Conservation (phyloP, 345 rosid genomes). For the Pistacia vera region DNA sequence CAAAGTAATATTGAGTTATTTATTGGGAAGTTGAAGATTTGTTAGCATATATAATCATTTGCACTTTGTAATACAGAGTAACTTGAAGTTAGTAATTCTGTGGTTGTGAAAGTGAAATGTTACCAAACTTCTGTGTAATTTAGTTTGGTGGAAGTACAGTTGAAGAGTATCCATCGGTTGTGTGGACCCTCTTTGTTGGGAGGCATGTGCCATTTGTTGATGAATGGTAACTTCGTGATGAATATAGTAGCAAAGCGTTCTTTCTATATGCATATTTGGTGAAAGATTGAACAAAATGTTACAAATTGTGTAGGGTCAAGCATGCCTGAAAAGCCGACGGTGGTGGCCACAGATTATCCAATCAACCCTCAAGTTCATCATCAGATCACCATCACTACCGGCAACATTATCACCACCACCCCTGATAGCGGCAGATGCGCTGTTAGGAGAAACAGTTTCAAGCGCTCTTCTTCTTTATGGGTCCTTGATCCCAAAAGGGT, state of each 20-base stretch:
- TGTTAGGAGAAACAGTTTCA: constrained; percentile 66
- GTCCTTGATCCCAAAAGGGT: constrained; percentile 81
- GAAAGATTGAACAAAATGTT: constrained; percentile 18
- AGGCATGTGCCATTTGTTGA: constrained; percentile 15
- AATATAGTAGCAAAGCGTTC: neutral
- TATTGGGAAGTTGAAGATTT: neutral
- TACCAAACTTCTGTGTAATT: constrained; percentile 16
- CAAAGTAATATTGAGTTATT: neutral
- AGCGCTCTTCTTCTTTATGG: constrained; percentile 63
- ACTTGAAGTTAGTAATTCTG: neutral
- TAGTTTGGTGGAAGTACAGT: neutral
- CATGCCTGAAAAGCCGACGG: constrained; percentile 59
- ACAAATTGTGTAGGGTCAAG: constrained; percentile 36
- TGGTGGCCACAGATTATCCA: constrained; percentile 34
- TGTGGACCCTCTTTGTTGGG: constrained; percentile 14
- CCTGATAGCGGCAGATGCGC: constrained; percentile 42
- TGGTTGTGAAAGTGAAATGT: constrained; percentile 21
- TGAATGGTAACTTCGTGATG: constrained; percentile 17
- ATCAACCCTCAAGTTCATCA: constrained; percentile 54
- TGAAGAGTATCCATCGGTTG: constrained; percentile 25
- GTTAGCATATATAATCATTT: neutral
- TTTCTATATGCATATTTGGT: constrained; percentile 1
- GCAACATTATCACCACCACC: constrained; percentile 32
- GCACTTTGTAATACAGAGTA: neutral
- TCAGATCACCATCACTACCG: constrained; percentile 73